Evolutionary conservation across 768 basidiomycete genomes (phyloP).

Genomic region (Rhizopogon sp.): DNA sequence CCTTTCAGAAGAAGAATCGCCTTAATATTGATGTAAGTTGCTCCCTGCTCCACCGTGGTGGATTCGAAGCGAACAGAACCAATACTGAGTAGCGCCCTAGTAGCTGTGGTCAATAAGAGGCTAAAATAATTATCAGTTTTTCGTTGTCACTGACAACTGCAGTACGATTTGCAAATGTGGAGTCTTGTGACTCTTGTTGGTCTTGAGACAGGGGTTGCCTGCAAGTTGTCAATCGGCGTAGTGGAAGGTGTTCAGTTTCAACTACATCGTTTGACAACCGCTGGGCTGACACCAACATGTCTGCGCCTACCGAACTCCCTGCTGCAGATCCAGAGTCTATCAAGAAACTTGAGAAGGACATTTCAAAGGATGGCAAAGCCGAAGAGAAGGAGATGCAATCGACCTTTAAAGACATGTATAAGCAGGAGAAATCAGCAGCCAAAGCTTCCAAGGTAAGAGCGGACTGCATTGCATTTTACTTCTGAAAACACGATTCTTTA

Average conservation of each 20-base stretch:
- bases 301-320: conserved; percentile 8
- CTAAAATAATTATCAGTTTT: background rate
- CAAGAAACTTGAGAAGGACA: conserved; percentile 39
- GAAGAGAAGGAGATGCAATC: conserved; percentile 48
- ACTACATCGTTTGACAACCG: too few relatives aligned
- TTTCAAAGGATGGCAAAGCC: conserved; percentile 45
- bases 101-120: too few relatives aligned
- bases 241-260: too few relatives aligned
- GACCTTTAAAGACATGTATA: conserved; percentile 47
- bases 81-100: too few relatives aligned
- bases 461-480: background rate
- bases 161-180: background rate
- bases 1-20: background rate
- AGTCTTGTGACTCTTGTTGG: background rate
- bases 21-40: background rate
- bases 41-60: background rate
- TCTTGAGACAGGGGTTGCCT: background rate
- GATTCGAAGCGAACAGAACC: background rate
- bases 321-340: conserved; percentile 22
- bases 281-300: conserved; percentile 15
- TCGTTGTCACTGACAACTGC: background rate
- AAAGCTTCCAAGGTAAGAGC: conserved; percentile 47
- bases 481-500: conserved; percentile 11
- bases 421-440: conserved; percentile 47
- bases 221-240: too few relatives aligned